Evolutionary conservation across 768 basidiomycete genomes (phyloP).

Genomic region (Terana coerulea): DNA sequence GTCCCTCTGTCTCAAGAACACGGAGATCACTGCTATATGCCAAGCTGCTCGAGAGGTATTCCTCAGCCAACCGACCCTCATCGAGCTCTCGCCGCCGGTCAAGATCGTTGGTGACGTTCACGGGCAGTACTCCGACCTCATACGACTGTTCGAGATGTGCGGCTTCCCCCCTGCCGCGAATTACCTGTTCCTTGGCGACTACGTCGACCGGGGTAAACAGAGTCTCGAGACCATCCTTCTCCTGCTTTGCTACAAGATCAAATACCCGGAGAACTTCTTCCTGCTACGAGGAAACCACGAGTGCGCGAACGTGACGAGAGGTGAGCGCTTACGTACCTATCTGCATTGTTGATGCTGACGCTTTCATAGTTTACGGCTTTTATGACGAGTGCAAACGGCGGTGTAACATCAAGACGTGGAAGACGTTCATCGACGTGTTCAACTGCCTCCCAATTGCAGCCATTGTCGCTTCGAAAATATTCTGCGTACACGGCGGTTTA

Average conservation of each 20-base stretch:
- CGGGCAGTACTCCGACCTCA: slow-evolving; percentile 98
- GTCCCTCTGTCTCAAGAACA: slow-evolving; percentile 91
- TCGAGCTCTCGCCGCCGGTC: slow-evolving; percentile 96
- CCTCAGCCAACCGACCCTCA: slow-evolving; percentile 91
- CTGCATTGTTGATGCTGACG: slow-evolving; percentile 7
- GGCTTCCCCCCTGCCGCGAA: slow-evolving; percentile 97
- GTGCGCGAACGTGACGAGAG: slow-evolving; percentile 98
- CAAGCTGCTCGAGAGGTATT: slow-evolving; percentile 95
- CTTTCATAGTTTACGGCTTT: slow-evolving; percentile 86
- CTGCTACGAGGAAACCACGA: slow-evolving; percentile 97
- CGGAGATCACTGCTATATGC: slow-evolving; percentile 92
- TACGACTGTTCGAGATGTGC: slow-evolving; percentile 98
- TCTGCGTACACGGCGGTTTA: slow-evolving; percentile 96
- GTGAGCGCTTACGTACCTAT: slow-evolving; percentile 41
- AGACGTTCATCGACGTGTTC: slow-evolving; percentile 99
- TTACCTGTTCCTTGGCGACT: slow-evolving; percentile 98
- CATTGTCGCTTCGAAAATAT: slow-evolving; percentile 98
- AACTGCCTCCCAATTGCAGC: slow-evolving; percentile 98
- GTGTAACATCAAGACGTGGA: slow-evolving; percentile 99
- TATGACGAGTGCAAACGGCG: slow-evolving; percentile 99
- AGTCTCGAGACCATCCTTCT: slow-evolving; percentile 97
- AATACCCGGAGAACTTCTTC: slow-evolving; percentile 99
- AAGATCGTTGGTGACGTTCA: slow-evolving; percentile 99
- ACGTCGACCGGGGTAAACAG: slow-evolving; percentile 98
- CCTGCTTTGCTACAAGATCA: slow-evolving; percentile 98